Conservation (phyloP, 2,329 filamentous ascomycete species). For the Paecilomyces fulvus region DNA sequence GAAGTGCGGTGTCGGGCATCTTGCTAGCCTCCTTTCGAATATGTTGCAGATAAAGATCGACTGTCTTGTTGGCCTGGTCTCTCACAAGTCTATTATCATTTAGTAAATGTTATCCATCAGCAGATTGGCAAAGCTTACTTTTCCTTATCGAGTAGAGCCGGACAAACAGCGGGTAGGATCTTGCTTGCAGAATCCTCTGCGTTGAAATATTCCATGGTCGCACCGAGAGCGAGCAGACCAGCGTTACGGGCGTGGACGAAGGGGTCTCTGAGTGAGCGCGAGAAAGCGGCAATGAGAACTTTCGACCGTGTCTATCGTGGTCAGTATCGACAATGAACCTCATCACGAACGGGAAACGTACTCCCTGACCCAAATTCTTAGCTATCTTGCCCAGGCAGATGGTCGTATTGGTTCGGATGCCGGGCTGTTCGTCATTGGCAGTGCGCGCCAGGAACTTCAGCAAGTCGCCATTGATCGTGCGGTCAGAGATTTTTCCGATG, state of each 20-base stretch:
- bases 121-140: constrained; percentile 44
- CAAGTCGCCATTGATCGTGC: constrained; percentile 87
- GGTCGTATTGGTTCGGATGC: constrained; percentile 95
- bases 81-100: constrained; percentile 55
- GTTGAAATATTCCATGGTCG: constrained; percentile 75
- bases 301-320: constrained; percentile 62
- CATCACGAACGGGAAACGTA: constrained; percentile 19
- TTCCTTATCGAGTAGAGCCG: constrained; percentile 85
- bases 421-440: constrained; percentile 93
- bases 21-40: constrained; percentile 68
- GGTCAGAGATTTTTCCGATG: constrained; percentile 81
- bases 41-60: constrained; percentile 76
- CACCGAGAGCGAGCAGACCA: constrained; percentile 73
- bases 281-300: constrained; percentile 87
- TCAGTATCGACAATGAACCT: constrained; percentile 16
- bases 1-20: constrained; percentile 73
- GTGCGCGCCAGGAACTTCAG: constrained; percentile 88
- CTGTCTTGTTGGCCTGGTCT: constrained; percentile 80
- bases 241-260: constrained; percentile 93
- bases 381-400: constrained; percentile 97
- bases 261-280: constrained; percentile 78
- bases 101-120: background rate
- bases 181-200: constrained; percentile 84
- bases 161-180: constrained; percentile 75
- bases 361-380: constrained; percentile 65